Conservation (phyloP, 2,329 filamentous ascomycete species). For the Fusarium virguliforme region DNA sequence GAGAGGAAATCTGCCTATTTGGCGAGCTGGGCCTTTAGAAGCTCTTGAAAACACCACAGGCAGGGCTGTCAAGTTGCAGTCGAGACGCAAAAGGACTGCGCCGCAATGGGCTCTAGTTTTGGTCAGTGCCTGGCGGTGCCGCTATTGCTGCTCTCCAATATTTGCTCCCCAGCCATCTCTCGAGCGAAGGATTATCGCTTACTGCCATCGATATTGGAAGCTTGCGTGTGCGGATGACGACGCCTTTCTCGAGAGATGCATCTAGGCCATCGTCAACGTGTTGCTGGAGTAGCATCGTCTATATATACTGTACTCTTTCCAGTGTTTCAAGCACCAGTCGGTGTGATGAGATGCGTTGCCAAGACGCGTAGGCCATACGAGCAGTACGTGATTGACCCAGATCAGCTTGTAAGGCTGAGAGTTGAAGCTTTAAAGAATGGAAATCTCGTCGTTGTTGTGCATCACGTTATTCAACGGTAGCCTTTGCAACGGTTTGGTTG, state of each 20-base stretch:
- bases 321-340: not conserved
- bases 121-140: not conserved
- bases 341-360: not conserved
- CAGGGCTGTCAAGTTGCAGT: not conserved
- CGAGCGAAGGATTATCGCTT: not conserved
- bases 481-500: not conserved
- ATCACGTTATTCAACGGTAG: constrained; percentile 8
- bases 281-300: too few relatives aligned
- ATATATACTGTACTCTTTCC: not conserved
- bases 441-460: not conserved
- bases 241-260: not conserved
- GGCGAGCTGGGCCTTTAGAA: constrained; percentile 7
- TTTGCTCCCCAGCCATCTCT: not conserved
- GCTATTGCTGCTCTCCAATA: not conserved
- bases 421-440: not conserved
- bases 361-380: constrained; percentile 14
- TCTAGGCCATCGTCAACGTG: constrained; percentile 1
- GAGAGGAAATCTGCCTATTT: constrained; percentile 13
- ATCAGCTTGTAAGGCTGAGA: constrained; percentile 5
- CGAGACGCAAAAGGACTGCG: not conserved
- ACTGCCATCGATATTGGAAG: not conserved
- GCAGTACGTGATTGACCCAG: not conserved
- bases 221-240: constrained; percentile 25
- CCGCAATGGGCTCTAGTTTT: not conserved
- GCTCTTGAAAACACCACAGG: not conserved